Base-by-base conservation (phyloP, 257 asterid genomes). In the Knoxia roxburghii region DNA sequence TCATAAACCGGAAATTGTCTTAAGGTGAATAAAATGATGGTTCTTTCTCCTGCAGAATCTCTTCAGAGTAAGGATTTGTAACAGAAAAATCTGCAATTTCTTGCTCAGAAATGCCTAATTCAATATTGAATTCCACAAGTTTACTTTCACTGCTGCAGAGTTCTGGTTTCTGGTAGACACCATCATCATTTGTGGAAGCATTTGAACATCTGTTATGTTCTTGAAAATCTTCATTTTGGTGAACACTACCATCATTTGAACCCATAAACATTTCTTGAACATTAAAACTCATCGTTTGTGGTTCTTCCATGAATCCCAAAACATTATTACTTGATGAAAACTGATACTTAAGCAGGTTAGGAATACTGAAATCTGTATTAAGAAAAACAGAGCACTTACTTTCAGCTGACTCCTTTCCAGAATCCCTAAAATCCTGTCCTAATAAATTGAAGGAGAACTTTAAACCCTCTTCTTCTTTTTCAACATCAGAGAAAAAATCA, bases 231-330 rank as follows among this genome's bases (percentile, higher is more conserved):
- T 29, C 64, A 49, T 24, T 20, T 30, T 33, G 46, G 20, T 50
- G 32, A 56, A 18, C 46, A 40, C 63, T 68, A 29, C 35, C 26
- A 37, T 87, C 85, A 69, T 68, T 48, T 57, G 83, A 62, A 54
- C 72, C 82, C 67, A 72, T 74, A 80, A 85, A 85, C 80, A 89
- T 56, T 69, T 87, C 91, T 50, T 80, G 81, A 52, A 83, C 75
- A 27, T 53, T 64, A 73, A 80, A 79, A 33, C 79, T 74, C 68
- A 39, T 64, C 2, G 53, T 62, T 65, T 80, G 74, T 23, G 89
- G 68, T 72, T 84, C 78, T 73, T 81, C 86, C 18, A 85, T 46
- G 69, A 72, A 83, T 52, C 74, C 83, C 39, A 73, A 72, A 29
- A 83, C 71, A 78, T 84, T 66, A 63, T 78, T 48, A 0, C 79